phyloP scores from a whole-genome alignment of 805 yeast species.

The Saccharomycopsis amapae region DNA sequence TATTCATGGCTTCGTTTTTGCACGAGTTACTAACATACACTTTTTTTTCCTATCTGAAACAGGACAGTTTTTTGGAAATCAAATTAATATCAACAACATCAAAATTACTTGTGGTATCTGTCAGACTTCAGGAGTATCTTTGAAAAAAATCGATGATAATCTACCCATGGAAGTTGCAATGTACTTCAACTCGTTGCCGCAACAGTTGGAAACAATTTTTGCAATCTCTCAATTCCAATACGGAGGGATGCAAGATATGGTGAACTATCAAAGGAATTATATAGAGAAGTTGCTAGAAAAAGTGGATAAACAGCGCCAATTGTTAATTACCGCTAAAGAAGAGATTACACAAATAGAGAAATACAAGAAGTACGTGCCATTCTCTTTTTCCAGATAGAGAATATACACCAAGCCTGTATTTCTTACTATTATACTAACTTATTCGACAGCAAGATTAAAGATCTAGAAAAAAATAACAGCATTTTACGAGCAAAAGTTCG shows the following conservation, averaged over 20 bases:
- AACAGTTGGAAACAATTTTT: constrained; percentile 8
- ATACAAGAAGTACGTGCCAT: background rate
- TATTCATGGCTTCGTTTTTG: too few relatives aligned
- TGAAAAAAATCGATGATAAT: background rate
- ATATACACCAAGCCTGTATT: too few relatives aligned
- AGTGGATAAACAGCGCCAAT: constrained; percentile 1
- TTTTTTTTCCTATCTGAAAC: too few relatives aligned
- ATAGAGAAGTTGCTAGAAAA: constrained; percentile 1
- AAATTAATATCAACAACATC: too few relatives aligned
- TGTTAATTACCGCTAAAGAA: constrained; percentile 2
- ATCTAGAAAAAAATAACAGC: background rate
- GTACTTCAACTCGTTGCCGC: constrained; percentile 3
- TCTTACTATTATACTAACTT: too few relatives aligned
- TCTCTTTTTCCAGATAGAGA: too few relatives aligned
- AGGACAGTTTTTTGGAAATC: background rate
- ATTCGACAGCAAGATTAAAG: background rate
- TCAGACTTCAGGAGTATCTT: background rate
- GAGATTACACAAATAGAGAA: constrained; percentile 1
- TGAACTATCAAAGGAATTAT: background rate
- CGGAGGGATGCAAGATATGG: background rate
- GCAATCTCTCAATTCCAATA: constrained; percentile 7
- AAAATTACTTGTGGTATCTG: constrained; percentile 5
- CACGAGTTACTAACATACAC: too few relatives aligned
- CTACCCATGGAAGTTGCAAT: constrained; percentile 3
- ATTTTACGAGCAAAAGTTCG: background rate